phyloP scores from a whole-genome alignment of 768 basidiomycete species.

The Calocybe cyanea region DNA sequence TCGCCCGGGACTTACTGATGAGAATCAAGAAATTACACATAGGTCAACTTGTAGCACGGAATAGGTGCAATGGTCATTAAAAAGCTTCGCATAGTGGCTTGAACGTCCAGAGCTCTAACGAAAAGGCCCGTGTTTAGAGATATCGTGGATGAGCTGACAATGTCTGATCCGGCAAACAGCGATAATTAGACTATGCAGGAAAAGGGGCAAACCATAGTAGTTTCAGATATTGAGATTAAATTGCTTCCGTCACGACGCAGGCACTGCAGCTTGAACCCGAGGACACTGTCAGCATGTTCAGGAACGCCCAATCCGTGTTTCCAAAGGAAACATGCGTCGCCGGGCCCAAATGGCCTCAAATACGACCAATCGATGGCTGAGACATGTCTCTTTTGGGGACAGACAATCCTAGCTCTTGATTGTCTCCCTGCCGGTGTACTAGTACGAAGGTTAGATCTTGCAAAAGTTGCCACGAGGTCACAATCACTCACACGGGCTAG shows the following conservation, averaged over 20 bases:
- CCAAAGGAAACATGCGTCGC: conserved; percentile 74
- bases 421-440: conserved; percentile 85
- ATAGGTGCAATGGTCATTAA: no score
- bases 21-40: no score
- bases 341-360: conserved; percentile 66
- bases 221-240: conserved; percentile 74
- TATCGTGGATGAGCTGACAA: no score
- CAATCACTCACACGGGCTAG: no score
- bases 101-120: no score
- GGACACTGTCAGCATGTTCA: conserved; percentile 70
- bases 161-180: no score
- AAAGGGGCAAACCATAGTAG: conserved; percentile 81
- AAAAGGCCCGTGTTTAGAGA: no score
- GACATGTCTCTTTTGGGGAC: conserved; percentile 88
- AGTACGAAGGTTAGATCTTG: conserved; percentile 57
- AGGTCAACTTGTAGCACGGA: no score
- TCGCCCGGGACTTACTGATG: no score
- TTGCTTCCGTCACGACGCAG: conserved; percentile 28
- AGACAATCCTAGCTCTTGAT: conserved; percentile 77
- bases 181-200: conserved; percentile 95
- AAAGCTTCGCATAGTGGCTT: no score
- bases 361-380: conserved; percentile 90
- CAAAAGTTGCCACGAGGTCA: conserved; percentile 22
- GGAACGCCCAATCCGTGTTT: conserved; percentile 93
- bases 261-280: conserved; percentile 67